These are phyloP conservation scores for Ceratocystis alfenasii DNA, from an alignment of 2,329 filamentous ascomycete species.

Conservation along the genomic window DNA sequence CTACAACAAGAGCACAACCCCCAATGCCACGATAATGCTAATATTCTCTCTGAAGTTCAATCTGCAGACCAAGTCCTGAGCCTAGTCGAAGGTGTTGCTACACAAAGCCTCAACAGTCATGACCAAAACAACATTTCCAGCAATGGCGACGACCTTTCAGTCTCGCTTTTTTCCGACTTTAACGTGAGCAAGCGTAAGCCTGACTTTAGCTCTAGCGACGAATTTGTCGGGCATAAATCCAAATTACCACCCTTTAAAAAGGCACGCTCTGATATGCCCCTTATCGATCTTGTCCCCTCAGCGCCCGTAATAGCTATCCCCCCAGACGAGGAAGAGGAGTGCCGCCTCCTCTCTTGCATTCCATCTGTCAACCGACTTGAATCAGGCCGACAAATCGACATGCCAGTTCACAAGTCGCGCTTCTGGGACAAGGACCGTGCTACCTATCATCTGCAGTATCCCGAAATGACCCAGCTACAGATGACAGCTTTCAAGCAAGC, in stretches of 20 bases:
- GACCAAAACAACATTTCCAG: constrained; percentile 2
- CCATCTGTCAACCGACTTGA: constrained; percentile 39
- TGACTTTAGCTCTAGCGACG: constrained; percentile 40
- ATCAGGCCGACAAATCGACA: constrained; percentile 47
- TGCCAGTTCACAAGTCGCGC: constrained; percentile 42
- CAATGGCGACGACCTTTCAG: not conserved
- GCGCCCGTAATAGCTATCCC: constrained; percentile 25
- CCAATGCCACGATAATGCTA: not conserved
- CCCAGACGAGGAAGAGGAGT: constrained; percentile 33
- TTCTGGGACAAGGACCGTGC: constrained; percentile 47
- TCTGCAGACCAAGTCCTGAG: constrained; percentile 42
- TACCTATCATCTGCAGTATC: constrained; percentile 51
- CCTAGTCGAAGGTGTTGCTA: constrained; percentile 40
- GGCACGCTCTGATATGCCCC: constrained; percentile 37
- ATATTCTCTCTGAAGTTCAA: constrained; percentile 25
- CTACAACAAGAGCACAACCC: not conserved
- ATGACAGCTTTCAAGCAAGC: constrained; percentile 44
- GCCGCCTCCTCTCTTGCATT: constrained; percentile 37
- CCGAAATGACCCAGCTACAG: constrained; percentile 51
- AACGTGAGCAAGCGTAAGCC: constrained; percentile 47
- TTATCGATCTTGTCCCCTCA: not conserved
- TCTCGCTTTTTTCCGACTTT: constrained; percentile 28
- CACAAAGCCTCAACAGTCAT: constrained; percentile 39
- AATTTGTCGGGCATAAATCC: constrained; percentile 32
- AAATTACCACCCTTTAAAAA: constrained; percentile 37